Evolutionary conservation across 2,329 filamentous ascomycete species (phyloP), one percentile per base, ranked within the genome.

Genomic region (Penicillium hordei): DNA sequence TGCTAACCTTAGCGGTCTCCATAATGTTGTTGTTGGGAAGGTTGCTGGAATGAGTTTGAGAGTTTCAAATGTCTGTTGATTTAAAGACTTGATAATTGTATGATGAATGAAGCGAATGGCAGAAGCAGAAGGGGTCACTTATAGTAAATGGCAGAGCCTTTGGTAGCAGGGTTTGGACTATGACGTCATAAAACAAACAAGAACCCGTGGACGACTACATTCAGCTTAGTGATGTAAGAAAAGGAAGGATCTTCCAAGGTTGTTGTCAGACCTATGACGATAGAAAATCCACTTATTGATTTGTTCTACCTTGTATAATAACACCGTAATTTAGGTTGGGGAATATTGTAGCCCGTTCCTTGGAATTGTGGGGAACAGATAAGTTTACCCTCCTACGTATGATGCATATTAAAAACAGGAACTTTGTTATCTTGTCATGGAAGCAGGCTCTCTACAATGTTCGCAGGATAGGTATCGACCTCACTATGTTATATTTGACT

Each of bases 1-100:
- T 10, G 10, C 55, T 25, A 36, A 58, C 55, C 55, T 58, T 58
- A 31, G 42, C 52, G 38, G 55, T 55, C 38, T 58, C 55, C 55
- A 58, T 57, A 7, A 19, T 58, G 55, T 44, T 52, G 34, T 33
- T 33, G 33, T 43, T 33, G 6, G 3, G 4, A 1, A 31, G 19
- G n/a, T 29, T 27, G 7, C 31, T 44, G 6, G 7, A 21, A 19
- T 2, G 17, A 1, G 9, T 23, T 50, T 19, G n/a, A 12, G 13
- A 23, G 12, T 43, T 29, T 45, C 6, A 1, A 9, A 12, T 29
- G 3, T 48, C 15, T 15, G 27, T 19, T 33, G 19, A 5, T 15
- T 17, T 55, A 5, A 15, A n/a, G 1, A 4, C 4, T 50, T 36
- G 45, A 19, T 0, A 13, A 23, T 25, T 23, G 34, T 23, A 15